Base-by-base conservation (phyloP, 225 moss, liverwort and hornwort species). In the Bryum argenteum region DNA sequence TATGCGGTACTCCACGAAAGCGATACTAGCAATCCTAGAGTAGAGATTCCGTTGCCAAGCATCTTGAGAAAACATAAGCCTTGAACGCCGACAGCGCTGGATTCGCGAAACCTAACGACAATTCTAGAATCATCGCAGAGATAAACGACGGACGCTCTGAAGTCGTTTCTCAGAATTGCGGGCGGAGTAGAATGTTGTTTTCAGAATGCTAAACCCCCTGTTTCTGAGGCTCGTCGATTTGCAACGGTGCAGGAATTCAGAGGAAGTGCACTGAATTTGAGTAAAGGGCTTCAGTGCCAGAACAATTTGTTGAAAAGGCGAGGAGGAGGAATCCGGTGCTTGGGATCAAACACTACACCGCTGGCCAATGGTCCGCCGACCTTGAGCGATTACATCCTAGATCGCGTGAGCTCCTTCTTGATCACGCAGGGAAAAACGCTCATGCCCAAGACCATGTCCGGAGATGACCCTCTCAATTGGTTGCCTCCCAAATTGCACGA, bases 401-500 rank as follows among this genome's bases (percentile, higher is more conserved):
- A 86, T 41, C 33, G 65, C 53, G 10, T 80, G 65, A 83, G 75
- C 66, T 2, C 39, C 72, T 86, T 62, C 33, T 65, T 83, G 65
- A 55, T 80, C 6, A 50, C 72, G 8, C 51, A 21, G 66, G 80
- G 68, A 43, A 69, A 18, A 54, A 61, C n/a, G 61, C 69, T 78
- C 20, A 69, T 87, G 69, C 71, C 71, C 0, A 61, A 58, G 41
- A 15, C 60, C 7, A 48, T 60, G 51, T 69, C 74, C n/a, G 44
- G 74, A 0, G 23, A 58, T 17, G 69, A 73, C 10, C 16, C 52
- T 59, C 83, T 87, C 41, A 75, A 80, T 44, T 87, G 83, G 83
- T 70, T 87, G 57, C 83, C 86, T 61, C 70, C 77, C 42, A 54
- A 78, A 45, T 68, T 87, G 2, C 86, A 78, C 1, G 74, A 71